These are phyloP conservation scores for Xylaria palmicola DNA, from an alignment of 495 filamentous ascomycete species.

Conservation along the genomic window DNA sequence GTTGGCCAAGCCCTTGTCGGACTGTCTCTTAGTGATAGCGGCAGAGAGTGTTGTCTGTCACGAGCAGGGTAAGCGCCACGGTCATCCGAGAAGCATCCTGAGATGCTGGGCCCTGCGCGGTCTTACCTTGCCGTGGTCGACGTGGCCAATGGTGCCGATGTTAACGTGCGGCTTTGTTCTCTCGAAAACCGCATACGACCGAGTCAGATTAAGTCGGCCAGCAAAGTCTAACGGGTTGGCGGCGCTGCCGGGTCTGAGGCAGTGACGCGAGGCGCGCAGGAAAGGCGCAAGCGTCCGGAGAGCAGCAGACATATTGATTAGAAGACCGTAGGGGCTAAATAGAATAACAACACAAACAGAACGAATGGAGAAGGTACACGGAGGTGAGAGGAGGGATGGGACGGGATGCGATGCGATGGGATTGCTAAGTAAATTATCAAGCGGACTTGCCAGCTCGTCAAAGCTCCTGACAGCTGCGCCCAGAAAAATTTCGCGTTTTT, in stretches of 20 bases:
- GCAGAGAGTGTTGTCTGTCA: slow-evolving; percentile 91
- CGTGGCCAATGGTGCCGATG: slow-evolving; percentile 98
- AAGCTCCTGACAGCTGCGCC: slow-evolving; percentile 21
- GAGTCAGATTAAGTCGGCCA: slow-evolving; percentile 61
- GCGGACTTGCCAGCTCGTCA: slow-evolving; percentile 10
- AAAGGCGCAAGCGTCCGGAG: slow-evolving; percentile 66
- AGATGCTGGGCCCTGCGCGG: background rate
- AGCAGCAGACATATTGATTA: slow-evolving; percentile 61
- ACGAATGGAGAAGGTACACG: slow-evolving; percentile 12
- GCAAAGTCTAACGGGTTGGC: slow-evolving; percentile 62
- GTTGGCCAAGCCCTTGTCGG: slow-evolving; percentile 85
- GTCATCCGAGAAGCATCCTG: background rate
- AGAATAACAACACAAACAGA: slow-evolving; percentile 29
- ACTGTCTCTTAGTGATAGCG: slow-evolving; percentile 95
- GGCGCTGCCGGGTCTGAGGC: slow-evolving; percentile 59
- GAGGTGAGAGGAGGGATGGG: background rate
- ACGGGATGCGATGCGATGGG: background rate
- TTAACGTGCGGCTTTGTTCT: slow-evolving; percentile 96
- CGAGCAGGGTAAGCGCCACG: slow-evolving; percentile 12
- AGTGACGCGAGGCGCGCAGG: slow-evolving; percentile 64
- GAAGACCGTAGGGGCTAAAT: slow-evolving; percentile 25
- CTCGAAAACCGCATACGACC: slow-evolving; percentile 77
- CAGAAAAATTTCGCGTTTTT: slow-evolving; percentile 30
- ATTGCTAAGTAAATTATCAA: slow-evolving; percentile 14
- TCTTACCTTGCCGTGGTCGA: slow-evolving; percentile 96